Conservation (phyloP, 306 rosid genomes). For the Begonia peltatifolia region DNA sequence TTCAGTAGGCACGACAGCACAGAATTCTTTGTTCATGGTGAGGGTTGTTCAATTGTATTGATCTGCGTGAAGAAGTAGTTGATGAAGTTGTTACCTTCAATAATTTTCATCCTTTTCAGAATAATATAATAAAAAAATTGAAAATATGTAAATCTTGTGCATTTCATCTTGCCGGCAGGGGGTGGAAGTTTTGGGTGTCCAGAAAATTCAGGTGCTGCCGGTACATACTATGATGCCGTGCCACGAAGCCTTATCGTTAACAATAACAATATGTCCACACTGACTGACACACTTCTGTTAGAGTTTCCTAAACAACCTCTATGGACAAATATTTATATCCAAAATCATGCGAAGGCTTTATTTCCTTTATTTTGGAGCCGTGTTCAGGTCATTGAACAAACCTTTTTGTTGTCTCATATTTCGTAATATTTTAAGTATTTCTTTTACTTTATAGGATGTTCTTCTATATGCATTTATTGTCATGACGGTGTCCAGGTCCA, state of each 20-base stretch:
- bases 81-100: not conserved
- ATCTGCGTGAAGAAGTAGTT: not conserved
- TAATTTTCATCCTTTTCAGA: not conserved
- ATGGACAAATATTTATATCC: conserved; percentile 83
- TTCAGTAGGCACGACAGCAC: conserved; percentile 74
- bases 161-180: conserved; percentile 35
- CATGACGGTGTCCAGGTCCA: conserved; percentile 44
- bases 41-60: conserved; percentile 6
- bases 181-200: conserved; percentile 86
- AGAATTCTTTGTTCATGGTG: conserved; percentile 62
- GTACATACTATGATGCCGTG: conserved; percentile 88
- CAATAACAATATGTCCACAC: conserved; percentile 70
- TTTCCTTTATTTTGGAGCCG: conserved; percentile 95
- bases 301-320: conserved; percentile 88
- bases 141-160: conserved; percentile 2
- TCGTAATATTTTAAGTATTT: conserved; percentile 1
- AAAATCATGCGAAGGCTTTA: conserved; percentile 89
- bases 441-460: too few species aligned
- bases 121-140: not conserved
- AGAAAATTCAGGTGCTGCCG: conserved; percentile 86
- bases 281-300: conserved; percentile 75
- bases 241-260: conserved; percentile 77
- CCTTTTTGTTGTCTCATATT: conserved; percentile 7
- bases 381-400: conserved; percentile 64
- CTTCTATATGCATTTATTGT: too few species aligned